phyloP scores from a whole-genome alignment of 768 basidiomycete species.

The Leccinum variicolor region DNA sequence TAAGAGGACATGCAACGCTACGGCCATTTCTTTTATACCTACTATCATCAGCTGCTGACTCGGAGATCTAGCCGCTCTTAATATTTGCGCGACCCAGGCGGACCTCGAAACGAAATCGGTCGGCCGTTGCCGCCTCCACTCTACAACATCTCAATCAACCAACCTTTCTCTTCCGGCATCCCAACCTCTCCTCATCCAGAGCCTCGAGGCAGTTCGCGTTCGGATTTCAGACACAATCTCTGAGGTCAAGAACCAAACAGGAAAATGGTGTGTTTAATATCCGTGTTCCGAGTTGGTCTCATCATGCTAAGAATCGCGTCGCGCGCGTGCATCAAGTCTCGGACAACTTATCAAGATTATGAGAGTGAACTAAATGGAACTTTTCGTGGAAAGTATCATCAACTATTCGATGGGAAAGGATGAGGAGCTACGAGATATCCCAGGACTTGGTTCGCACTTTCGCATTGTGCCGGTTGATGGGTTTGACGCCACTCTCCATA shows the following conservation, averaged over 20 bases:
- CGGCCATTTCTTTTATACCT: too few species aligned
- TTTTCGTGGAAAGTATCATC: conserved; percentile 87
- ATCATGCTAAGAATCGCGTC: conserved; percentile 2
- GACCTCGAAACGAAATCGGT: too few species aligned
- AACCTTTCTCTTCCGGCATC: too few species aligned
- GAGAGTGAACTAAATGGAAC: conserved; percentile 75
- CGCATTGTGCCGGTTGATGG: background rate
- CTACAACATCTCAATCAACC: too few species aligned
- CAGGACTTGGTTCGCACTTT: conserved; percentile 66
- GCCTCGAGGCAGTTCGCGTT: too few species aligned
- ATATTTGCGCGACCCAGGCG: too few species aligned
- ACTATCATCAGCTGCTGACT: too few species aligned
- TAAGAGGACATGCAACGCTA: too few species aligned
- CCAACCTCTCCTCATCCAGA: too few species aligned
- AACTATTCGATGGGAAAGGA: conserved; percentile 83
- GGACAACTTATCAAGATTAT: conserved; percentile 90
- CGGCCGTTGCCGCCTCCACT: too few species aligned
- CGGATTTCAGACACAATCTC: conserved; percentile 73
- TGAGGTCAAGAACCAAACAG: conserved; percentile 97
- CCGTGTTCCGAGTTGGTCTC: background rate
- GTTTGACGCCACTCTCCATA: conserved; percentile 29
- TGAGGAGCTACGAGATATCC: conserved; percentile 92
- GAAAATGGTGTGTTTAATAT: conserved; percentile 67
- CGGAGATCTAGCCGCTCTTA: too few species aligned
- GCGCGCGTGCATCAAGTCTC: conserved; percentile 46